Percentiles rank a stretch among this genome's conserved stretches.
Evolutionary conservation across 2,329 filamentous ascomycete species (phyloP).

Genomic region (Aureobasidium sp.): DNA sequence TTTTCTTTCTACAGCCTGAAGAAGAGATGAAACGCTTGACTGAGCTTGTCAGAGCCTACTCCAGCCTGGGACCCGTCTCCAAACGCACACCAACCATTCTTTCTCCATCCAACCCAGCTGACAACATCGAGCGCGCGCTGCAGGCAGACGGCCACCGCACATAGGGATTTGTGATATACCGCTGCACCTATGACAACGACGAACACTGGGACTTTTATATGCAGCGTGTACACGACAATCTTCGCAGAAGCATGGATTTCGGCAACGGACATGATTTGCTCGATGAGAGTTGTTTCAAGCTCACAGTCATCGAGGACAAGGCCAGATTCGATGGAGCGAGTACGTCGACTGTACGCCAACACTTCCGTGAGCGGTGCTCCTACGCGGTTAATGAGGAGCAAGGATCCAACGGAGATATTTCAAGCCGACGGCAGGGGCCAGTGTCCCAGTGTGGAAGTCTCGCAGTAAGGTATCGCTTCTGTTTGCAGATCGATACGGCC

Average conservation of each 20-base stretch:
- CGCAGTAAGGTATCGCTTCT: background rate
- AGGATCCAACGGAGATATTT: background rate
- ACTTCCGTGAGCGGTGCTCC: slow-evolving; percentile 15
- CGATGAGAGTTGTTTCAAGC: slow-evolving; percentile 32
- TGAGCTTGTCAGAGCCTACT: no score
- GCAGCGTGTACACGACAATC: background rate
- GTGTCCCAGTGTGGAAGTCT: background rate
- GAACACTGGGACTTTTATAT: slow-evolving; percentile 14
- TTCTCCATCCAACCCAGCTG: background rate
- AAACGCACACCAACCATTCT: background rate
- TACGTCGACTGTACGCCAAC: slow-evolving; percentile 12
- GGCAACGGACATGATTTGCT: slow-evolving; percentile 25
- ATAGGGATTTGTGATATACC: slow-evolving; percentile 18
- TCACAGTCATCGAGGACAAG: slow-evolving; percentile 29
- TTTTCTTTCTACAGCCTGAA: no score
- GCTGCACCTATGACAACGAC: slow-evolving; percentile 15
- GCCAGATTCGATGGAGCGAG: slow-evolving; percentile 12
- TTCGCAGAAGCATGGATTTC: slow-evolving; percentile 1
- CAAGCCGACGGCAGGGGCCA: background rate
- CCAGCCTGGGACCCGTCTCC: background rate
- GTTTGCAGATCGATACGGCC: background rate
- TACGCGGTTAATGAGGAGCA: slow-evolving; percentile 11
- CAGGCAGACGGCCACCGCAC: slow-evolving; percentile 8
- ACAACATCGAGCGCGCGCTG: background rate
- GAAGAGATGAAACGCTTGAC: no score